These are phyloP conservation scores for Acmispon strigosus DNA, from an alignment of 306 rosid genomes.

Conservation along the genomic window DNA sequence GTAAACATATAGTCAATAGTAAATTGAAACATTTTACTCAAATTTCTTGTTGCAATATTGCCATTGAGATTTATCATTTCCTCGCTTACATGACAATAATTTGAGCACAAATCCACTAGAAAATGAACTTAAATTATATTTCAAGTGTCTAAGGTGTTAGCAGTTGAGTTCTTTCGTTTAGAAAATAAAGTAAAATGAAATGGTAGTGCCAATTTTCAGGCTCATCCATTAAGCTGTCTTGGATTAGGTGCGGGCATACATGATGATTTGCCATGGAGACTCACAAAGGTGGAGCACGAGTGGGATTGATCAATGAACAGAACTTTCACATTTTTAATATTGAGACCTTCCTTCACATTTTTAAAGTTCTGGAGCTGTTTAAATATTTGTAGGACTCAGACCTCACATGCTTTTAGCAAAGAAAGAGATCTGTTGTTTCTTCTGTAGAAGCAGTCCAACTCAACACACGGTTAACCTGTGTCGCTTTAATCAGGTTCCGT, in stretches of 20 bases:
- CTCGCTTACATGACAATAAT: not conserved
- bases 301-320: too few relatives aligned
- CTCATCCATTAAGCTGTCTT: too few relatives aligned
- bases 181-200: not conserved
- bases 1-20: not conserved
- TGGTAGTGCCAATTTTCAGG: too few relatives aligned
- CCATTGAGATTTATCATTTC: not conserved
- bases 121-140: not conserved
- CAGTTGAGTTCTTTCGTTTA: not conserved
- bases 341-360: not conserved
- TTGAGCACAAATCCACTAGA: not conserved
- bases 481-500: not conserved
- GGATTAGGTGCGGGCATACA: too few relatives aligned
- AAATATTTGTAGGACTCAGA: not conserved
- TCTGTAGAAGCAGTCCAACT: not conserved
- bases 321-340: too few relatives aligned
- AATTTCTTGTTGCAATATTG: not conserved
- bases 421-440: constrained; percentile 5
- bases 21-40: not conserved
- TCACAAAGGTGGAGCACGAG: too few relatives aligned
- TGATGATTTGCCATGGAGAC: too few relatives aligned
- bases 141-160: not conserved
- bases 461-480: not conserved
- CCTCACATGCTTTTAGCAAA: not conserved
- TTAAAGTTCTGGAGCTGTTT: not conserved